Base-by-base conservation (phyloP, 106 monocot species). In the Dendrobium nobile region DNA sequence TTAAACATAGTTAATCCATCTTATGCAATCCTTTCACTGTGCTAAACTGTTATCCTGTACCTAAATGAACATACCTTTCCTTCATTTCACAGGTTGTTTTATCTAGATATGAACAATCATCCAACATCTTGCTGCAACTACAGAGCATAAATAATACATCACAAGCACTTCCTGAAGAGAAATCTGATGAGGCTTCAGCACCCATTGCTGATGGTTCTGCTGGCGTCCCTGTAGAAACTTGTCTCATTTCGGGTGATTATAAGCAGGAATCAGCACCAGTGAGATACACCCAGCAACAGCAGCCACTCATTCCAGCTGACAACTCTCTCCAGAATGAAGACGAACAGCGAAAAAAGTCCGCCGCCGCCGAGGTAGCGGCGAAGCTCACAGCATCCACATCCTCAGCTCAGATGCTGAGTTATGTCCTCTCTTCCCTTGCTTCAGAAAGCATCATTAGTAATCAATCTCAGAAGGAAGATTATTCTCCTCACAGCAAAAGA, bases 341-440 rank as follows among this genome's bases (percentile, higher is more conserved):
- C 4, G 86, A 85, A 17, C 84, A 84, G 9, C 78, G 84, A 64
- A 79, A 82, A 47, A 95, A 88, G 40, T 72, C 83, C 3, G 82
- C 89, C 16, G 95, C 90, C 42, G 88, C 90, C 9, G 87, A 82
- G 5, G 84, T 95, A 64, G 95, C 90, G 18, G 89, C 90, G 3
- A 92, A 92, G 81, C 89, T 90, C 33, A 82, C 91, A 4, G 83
- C 95, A 2, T 88, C 91, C 7, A 75, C 91, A 45, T 87, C 88
- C 54, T 92, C 95, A 1, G 93, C 89, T 16, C 82, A 91, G 72
- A 87, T 91, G 91, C 88, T 91, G 70, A 88, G 85, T 41, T 87
- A 85, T 64, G 91, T 93, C 15, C 85, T 93, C 43, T 93, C 93
- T 9, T 91, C 93, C 56, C 82, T 96, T 13, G 93, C 89, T 5